A percentile compares a stretch with the other conserved stretches of the same genome.
These are phyloP conservation scores for Syzygium syzygioides DNA, from an alignment of 441 rosid species.

Conservation along the genomic window DNA sequence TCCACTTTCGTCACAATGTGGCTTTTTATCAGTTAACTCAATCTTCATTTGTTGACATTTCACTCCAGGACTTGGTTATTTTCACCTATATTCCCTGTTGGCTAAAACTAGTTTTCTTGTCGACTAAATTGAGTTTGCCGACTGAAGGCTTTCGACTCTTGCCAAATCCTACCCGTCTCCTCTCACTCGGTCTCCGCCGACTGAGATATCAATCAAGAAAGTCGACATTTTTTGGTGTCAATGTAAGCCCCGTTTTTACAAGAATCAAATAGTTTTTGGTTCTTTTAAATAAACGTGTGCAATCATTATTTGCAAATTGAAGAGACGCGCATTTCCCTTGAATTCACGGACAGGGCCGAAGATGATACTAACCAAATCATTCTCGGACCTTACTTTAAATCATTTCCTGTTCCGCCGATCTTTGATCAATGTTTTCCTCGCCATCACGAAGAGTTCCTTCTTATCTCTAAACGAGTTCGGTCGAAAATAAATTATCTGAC, in stretches of 20 bases:
- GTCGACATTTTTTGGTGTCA: neutral
- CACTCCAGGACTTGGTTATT: neutral
- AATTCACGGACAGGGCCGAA: neutral
- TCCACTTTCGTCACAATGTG: neutral
- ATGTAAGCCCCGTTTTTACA: accelerated
- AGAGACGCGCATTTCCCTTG: neutral
- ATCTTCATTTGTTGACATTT: neutral
- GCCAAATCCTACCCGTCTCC: neutral
- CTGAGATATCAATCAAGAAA: no score
- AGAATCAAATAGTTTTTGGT: accelerated
- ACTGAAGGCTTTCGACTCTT: accelerated
- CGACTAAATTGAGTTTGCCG: neutral
- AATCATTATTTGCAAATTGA: neutral
- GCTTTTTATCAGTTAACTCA: neutral
- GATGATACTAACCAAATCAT: neutral
- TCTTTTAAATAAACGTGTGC: neutral
- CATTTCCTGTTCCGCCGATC: no score
- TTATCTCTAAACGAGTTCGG: no score
- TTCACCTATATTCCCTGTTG: neutral
- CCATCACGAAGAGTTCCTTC: no score
- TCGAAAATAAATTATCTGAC: no score
- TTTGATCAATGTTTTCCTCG: no score
- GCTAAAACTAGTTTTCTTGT: neutral
- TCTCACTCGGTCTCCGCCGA: neutral
- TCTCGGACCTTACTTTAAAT: no score